Base-by-base conservation (phyloP, 306 rosid genomes). In the Gleditsia sinensis region DNA sequence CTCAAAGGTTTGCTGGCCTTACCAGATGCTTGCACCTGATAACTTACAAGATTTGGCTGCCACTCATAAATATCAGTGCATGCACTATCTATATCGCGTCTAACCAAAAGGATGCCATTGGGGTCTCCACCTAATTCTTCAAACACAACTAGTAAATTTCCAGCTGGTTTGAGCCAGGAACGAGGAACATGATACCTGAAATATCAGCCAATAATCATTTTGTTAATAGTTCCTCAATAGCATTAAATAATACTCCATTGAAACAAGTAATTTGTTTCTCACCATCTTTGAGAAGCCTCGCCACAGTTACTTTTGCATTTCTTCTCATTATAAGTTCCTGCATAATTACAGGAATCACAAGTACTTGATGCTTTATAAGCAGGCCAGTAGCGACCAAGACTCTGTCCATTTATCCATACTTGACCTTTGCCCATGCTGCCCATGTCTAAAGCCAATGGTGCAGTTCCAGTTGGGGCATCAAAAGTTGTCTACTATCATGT, bases 261-360 rank as follows among this genome's bases (percentile, higher is more conserved):
- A 24, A 75, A 57, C 16, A 8, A 17, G 43, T 17, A 59, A 33
- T 19, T 34, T 61, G 45, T 80, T 71, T 67, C 91, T 84, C 71
- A 95, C 99, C 99, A 95, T 92, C 96, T 80, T 77, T 95, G 99
- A 67, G 99, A 92, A 71, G 99, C 84, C 84, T 90, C 91, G 40
- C 96, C 99, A 6, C 98, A 92, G 72, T 92, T 88, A 39, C 84
- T 80, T 37, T 16, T 51, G 45, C 98, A 95, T 76, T 95, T 95
- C 77, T 87, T 90, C 84, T 92, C 98, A 56, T 43, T 34, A 27
- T 75, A 92, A 19, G 89, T 95, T 76, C 97, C 99, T 1, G 96
- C 84, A 67, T 95, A 90, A 61, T 86, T 58, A 76, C 99, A 92
- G 79, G 75, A 40, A 21, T 56, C 84, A 77, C 99, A 95, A 50